Percentiles rank a stretch among this genome's conserved stretches.
Conservation (phyloP, 2,329 filamentous ascomycete species). For the Lojkania enalia region DNA sequence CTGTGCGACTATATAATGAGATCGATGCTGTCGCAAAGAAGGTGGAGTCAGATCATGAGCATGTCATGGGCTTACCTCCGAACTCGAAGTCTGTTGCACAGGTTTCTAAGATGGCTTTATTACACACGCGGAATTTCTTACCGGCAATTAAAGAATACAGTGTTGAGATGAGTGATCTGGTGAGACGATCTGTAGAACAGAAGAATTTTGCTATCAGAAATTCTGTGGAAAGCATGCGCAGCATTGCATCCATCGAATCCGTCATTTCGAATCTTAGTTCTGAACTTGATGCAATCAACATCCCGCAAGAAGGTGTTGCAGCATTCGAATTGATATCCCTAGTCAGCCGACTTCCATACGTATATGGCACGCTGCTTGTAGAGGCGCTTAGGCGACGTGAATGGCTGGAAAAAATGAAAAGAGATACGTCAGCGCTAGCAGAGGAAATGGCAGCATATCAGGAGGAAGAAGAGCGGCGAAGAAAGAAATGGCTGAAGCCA, state of each 20-base stretch:
- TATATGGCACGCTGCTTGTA: constrained; percentile 86
- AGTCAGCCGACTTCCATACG: constrained; percentile 80
- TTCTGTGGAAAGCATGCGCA: constrained; percentile 75
- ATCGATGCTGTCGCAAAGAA: constrained; percentile 85
- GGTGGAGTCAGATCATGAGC: constrained; percentile 82
- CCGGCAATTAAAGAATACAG: constrained; percentile 62
- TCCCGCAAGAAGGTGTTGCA: constrained; percentile 74
- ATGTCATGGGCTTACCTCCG: constrained; percentile 69
- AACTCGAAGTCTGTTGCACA: constrained; percentile 66
- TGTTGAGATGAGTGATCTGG: constrained; percentile 58
- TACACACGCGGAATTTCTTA: constrained; percentile 65
- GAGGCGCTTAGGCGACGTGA: constrained; percentile 85
- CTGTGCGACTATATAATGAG: constrained; percentile 73
- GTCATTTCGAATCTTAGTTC: constrained; percentile 71
- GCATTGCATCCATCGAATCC: constrained; percentile 77
- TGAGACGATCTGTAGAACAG: constrained; percentile 59
- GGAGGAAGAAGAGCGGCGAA: constrained; percentile 86
- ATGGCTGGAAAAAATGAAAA: constrained; percentile 87
- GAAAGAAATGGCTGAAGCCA: constrained; percentile 87
- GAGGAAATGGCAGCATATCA: constrained; percentile 92
- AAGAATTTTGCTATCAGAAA: constrained; percentile 70
- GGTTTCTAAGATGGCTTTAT: constrained; percentile 65
- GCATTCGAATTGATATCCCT: constrained; percentile 80
- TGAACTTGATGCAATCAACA: constrained; percentile 71
- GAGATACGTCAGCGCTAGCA: constrained; percentile 81